Conservation (phyloP, 192 early-diverging fungal species). For the Gaertneriomyces sp. region DNA sequence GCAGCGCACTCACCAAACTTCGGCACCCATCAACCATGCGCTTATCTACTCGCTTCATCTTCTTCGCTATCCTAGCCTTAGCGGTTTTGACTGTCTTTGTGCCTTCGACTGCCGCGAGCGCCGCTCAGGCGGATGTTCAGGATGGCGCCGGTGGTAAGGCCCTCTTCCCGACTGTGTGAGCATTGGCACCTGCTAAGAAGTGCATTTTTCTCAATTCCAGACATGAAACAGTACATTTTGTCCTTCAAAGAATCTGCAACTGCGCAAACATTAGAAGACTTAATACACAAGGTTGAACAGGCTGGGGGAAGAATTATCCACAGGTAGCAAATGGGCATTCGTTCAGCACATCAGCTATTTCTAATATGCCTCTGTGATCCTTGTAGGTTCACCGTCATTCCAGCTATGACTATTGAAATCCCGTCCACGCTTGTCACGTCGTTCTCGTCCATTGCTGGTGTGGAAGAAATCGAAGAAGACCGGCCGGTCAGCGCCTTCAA, state of each 20-base stretch:
- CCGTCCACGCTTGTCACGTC: constrained; percentile 9
- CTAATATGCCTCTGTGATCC: background rate
- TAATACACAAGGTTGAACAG: constrained; percentile 14
- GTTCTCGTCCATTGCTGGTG: constrained; percentile 12
- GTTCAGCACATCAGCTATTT: background rate
- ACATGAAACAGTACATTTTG: constrained; percentile 20
- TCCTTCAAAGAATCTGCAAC: constrained; percentile 15
- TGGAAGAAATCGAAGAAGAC: constrained; percentile 22
- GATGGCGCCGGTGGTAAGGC: too few species aligned
- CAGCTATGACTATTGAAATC: constrained; percentile 18
- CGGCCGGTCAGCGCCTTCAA: constrained; percentile 10
- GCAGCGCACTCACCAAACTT: too few species aligned
- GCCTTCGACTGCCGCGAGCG: too few species aligned
- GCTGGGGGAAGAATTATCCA: constrained; percentile 16
- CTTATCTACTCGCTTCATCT: too few species aligned
- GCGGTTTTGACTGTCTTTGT: too few species aligned
- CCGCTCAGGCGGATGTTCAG: too few species aligned
- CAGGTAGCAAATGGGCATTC: background rate
- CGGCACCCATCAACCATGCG: too few species aligned
- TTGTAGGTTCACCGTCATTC: constrained; percentile 22
- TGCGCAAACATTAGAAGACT: constrained; percentile 12
- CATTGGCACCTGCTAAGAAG: background rate
- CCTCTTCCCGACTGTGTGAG: too few species aligned
- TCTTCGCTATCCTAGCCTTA: too few species aligned
- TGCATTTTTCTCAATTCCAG: background rate